Conservation (phyloP, 257 asterid genomes). For the Misopates orontium region DNA sequence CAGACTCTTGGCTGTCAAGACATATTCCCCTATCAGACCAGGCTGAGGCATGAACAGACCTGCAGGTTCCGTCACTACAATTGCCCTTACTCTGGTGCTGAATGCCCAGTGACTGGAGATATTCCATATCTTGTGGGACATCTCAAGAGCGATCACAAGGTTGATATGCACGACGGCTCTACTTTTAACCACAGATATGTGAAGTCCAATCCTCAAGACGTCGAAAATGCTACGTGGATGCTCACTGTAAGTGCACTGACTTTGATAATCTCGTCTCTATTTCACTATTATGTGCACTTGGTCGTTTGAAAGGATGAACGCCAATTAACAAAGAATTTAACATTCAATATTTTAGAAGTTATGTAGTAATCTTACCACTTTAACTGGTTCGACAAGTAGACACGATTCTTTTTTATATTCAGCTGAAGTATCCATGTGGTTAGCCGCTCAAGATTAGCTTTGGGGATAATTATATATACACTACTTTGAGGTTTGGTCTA, state of each 20-base stretch:
- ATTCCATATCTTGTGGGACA: slow-evolving; percentile 50
- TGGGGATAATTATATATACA: no score
- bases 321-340: background rate
- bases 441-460: no score
- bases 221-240: slow-evolving; percentile 63
- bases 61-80: slow-evolving; percentile 55
- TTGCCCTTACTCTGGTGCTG: slow-evolving; percentile 59
- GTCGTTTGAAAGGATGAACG: background rate
- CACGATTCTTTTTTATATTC: background rate
- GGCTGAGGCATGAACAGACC: slow-evolving; percentile 46
- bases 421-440: no score
- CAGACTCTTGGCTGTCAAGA: slow-evolving; percentile 53
- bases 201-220: slow-evolving; percentile 52
- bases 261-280: background rate
- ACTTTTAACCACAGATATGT: slow-evolving; percentile 65
- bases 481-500: no score
- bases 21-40: slow-evolving; percentile 42
- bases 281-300: background rate
- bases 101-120: slow-evolving; percentile 48
- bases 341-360: background rate
- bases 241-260: slow-evolving; percentile 41
- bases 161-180: slow-evolving; percentile 59
- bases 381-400: background rate
- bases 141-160: slow-evolving; percentile 57
- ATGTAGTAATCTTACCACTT: background rate